Evolutionary conservation across 805 yeast genomes (phyloP).

Genomic region (Millerago galiae): DNA sequence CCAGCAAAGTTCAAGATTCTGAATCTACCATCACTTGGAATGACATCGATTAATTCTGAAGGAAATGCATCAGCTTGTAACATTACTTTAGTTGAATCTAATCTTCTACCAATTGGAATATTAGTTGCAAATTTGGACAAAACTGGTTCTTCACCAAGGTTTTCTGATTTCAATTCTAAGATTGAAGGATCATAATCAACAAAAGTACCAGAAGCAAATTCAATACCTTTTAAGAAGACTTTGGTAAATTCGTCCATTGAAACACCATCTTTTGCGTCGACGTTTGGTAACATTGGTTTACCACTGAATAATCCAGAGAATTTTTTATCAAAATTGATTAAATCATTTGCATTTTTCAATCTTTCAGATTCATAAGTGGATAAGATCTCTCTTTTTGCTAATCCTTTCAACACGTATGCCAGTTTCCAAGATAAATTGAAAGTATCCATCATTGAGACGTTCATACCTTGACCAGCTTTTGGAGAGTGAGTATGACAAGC

Average conservation of each 20-base stretch:
- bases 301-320: slow-evolving; percentile 1
- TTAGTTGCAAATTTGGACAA: not conserved
- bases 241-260: slow-evolving; percentile 1
- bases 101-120: slow-evolving; percentile 1
- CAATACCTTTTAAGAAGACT: not conserved
- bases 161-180: not conserved
- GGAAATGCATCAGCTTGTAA: not conserved
- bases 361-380: slow-evolving; percentile 1
- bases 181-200: not conserved
- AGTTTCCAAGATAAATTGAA: not conserved
- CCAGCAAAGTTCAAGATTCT: not conserved
- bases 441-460: slow-evolving; percentile 1
- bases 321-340: not conserved
- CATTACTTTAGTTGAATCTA: slow-evolving; percentile 1
- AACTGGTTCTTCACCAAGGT: not conserved
- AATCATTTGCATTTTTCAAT: slow-evolving; percentile 1
- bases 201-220: slow-evolving; percentile 1
- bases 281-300: not conserved
- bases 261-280: not conserved
- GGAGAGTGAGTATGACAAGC: slow-evolving; percentile 2
- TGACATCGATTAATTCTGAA: not conserved
- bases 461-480: slow-evolving; percentile 2
- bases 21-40: slow-evolving; percentile 1
- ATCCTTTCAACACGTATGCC: not conserved
- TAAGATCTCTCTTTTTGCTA: not conserved